Percentiles rank a stretch among this genome's conserved stretches.
These are phyloP conservation scores for Lojkania enalia DNA, from an alignment of 2,329 filamentous ascomycete genomes.

Conservation along the genomic window DNA sequence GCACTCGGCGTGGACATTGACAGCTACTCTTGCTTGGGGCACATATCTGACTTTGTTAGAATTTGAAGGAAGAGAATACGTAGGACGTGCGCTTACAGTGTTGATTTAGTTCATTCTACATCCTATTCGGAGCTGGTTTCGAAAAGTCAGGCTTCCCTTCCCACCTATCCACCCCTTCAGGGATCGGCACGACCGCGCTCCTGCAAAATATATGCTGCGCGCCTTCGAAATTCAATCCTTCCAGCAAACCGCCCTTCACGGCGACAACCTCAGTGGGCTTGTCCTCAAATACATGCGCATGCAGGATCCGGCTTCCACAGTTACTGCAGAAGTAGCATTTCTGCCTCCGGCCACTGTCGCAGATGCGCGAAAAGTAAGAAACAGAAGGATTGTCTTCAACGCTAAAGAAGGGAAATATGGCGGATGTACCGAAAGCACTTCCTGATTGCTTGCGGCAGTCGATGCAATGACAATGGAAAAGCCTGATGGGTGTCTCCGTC, in stretches of 20 bases:
- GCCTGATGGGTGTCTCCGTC: constrained; percentile 59
- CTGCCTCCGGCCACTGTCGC: constrained; percentile 27
- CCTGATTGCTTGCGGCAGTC: constrained; percentile 68
- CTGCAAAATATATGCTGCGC: constrained; percentile 69
- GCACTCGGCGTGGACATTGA: no score
- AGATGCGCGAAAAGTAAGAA: constrained; percentile 21
- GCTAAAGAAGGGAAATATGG: constrained; percentile 69
- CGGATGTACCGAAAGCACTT: constrained; percentile 69
- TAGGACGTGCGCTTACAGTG: no score
- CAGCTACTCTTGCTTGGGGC: no score
- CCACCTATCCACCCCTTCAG: constrained; percentile 63
- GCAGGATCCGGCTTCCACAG: constrained; percentile 68
- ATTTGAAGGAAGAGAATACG: no score
- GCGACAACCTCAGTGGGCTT: constrained; percentile 49
- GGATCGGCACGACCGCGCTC: constrained; percentile 69
- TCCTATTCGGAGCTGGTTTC: no score
- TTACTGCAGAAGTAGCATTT: constrained; percentile 47
- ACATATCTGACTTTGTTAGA: no score
- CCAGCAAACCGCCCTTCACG: constrained; percentile 69
- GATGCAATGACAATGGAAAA: constrained; percentile 72
- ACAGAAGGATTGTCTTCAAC: constrained; percentile 51
- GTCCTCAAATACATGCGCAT: constrained; percentile 55
- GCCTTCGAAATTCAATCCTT: constrained; percentile 52
- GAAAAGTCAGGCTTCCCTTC: constrained; percentile 57
- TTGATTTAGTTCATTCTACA: no score